Evolutionary conservation across 23 red algal genomes (phyloP).

Genomic region (Gracilariopsis chorda): DNA sequence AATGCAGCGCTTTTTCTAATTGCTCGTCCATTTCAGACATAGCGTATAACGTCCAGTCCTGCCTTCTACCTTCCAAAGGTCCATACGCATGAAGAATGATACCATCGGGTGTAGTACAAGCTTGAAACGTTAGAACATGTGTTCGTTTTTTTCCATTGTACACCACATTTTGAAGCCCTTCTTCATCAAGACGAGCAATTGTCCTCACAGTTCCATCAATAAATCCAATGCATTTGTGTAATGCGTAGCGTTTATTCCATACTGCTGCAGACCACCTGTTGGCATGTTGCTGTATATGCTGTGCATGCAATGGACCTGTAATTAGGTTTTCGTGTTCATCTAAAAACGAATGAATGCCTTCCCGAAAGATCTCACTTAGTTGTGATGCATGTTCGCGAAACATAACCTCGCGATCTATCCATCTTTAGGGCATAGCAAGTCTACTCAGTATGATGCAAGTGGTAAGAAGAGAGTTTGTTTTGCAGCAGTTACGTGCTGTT

Average conservation of each 20-base stretch:
- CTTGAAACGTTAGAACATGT: not conserved
- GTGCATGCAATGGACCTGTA: too few relatives aligned
- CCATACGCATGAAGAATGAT: conserved; percentile 28
- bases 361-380: not conserved
- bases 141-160: conserved; percentile 19
- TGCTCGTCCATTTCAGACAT: too few relatives aligned
- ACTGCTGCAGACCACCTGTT: too few relatives aligned
- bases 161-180: not conserved
- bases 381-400: not conserved
- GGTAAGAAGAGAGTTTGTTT: not conserved
- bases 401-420: not conserved
- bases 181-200: not conserved
- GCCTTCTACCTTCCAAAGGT: conserved; percentile 9
- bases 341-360: not conserved
- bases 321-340: not conserved
- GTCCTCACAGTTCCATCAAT: not conserved
- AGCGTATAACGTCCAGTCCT: too few relatives aligned
- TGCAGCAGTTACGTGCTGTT: too few relatives aligned
- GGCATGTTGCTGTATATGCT: too few relatives aligned
- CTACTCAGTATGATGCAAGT: not conserved
- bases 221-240: not conserved
- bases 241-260: too few relatives aligned
- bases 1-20: too few relatives aligned
- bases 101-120: not conserved
- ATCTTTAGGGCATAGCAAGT: not conserved